These are phyloP conservation scores for Spencermartinsiella europaea DNA, from an alignment of 805 yeast species.

Conservation along the genomic window DNA sequence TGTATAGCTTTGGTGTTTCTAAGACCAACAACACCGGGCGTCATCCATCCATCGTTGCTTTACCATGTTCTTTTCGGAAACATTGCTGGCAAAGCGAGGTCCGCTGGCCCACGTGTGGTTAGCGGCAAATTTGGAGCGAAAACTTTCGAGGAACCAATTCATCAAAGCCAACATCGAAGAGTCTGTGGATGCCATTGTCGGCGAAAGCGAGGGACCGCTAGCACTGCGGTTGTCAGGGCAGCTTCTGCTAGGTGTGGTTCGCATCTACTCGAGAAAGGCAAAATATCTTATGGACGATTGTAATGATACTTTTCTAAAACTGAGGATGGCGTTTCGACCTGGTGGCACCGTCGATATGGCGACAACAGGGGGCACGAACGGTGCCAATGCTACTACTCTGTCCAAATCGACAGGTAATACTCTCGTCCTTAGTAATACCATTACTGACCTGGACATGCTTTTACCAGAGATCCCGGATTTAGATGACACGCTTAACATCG, in stretches of 20 bases:
- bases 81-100: conserved; percentile 60
- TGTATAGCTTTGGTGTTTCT: too few relatives aligned
- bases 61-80: conserved; percentile 52
- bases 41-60: too few relatives aligned
- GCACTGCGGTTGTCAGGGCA: conserved; percentile 84
- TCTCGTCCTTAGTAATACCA: conserved; percentile 66
- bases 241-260: conserved; percentile 76
- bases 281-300: conserved; percentile 80
- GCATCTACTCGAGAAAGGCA: conserved; percentile 81
- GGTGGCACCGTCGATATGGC: conserved; percentile 44
- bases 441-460: conserved; percentile 70
- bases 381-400: conserved; percentile 40
- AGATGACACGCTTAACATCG: not conserved
- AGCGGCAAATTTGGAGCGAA: conserved; percentile 83
- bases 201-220: conserved; percentile 48
- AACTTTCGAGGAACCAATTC: conserved; percentile 65
- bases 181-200: conserved; percentile 61
- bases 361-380: conserved; percentile 5
- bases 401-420: conserved; percentile 54
- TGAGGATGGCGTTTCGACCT: conserved; percentile 48
- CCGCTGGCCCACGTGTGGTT: conserved; percentile 90
- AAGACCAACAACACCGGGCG: too few relatives aligned
- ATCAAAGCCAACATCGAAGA: conserved; percentile 65
- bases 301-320: conserved; percentile 62
- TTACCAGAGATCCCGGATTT: conserved; percentile 47